A percentile compares a stretch with the other conserved stretches of the same genome.
These are phyloP conservation scores for Sphenostylis stenocarpa DNA, from an alignment of 306 rosid species.

Conservation along the genomic window DNA sequence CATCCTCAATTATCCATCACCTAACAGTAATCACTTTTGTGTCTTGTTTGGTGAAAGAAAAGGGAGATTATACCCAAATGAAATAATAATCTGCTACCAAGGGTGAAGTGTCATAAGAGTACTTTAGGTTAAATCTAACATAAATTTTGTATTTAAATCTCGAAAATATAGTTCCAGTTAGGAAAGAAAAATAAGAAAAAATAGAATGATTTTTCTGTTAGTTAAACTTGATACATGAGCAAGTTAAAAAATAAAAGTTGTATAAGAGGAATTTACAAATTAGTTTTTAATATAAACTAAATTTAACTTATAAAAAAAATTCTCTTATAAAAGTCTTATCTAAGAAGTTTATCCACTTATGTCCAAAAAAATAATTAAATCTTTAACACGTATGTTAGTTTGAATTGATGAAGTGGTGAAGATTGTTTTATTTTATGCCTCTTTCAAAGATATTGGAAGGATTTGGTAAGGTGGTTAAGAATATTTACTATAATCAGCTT, in stretches of 20 bases:
- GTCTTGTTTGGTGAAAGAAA: conserved; percentile 17
- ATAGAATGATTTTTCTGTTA: no score
- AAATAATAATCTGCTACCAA: neutral
- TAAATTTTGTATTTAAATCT: no score
- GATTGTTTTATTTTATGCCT: neutral
- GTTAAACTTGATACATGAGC: no score
- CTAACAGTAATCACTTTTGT: conserved; percentile 1
- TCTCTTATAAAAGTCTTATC: no score
- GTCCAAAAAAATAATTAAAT: neutral
- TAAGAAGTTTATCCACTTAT: no score
- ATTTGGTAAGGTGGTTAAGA: conserved; percentile 55
- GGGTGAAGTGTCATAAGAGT: neutral
- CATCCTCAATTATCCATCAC: conserved; percentile 12
- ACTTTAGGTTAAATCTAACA: no score
- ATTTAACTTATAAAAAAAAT: no score
- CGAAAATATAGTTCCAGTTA: no score
- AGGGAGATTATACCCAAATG: neutral
- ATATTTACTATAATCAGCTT: conserved; percentile 15
- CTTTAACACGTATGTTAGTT: neutral
- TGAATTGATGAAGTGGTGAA: neutral
- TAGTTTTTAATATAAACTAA: no score
- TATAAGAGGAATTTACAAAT: no score
- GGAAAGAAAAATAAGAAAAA: no score
- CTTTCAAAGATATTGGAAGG: conserved; percentile 26
- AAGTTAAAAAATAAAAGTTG: no score